These are phyloP conservation scores for Xylaria sp. DNA, from an alignment of 495 filamentous ascomycete species.

Conservation along the genomic window DNA sequence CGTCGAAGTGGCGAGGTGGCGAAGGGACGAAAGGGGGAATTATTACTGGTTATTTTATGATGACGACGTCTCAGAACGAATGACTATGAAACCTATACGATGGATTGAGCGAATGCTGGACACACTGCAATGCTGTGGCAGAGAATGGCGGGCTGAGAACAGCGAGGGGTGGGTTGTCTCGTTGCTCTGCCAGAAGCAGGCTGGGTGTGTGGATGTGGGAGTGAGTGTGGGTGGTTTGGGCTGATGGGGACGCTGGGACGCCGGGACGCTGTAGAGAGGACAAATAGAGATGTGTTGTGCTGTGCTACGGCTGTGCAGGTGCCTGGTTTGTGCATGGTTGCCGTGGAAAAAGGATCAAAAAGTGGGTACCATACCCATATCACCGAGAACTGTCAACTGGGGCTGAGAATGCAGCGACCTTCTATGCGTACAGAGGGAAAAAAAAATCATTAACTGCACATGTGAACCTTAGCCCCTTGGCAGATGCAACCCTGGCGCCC, in stretches of 20 bases:
- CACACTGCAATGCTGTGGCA: neutral
- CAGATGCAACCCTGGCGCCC: neutral
- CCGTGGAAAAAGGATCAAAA: conserved; percentile 13
- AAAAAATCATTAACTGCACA: no score
- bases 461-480: no score
- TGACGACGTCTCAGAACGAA: conserved; percentile 23
- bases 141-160: conserved; percentile 15
- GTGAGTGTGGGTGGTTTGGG: neutral
- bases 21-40: neutral
- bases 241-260: neutral
- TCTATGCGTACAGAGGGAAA: no score
- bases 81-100: conserved; percentile 21
- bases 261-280: neutral
- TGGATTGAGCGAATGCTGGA: neutral
- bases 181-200: conserved; percentile 30
- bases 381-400: neutral
- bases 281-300: neutral
- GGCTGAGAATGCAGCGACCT: neutral
- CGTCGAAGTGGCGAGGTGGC: conserved; percentile 8
- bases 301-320: neutral
- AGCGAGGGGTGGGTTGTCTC: conserved; percentile 23
- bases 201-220: neutral
- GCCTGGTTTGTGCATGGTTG: neutral
- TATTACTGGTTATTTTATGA: conserved; percentile 7
- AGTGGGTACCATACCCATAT: neutral